These are phyloP conservation scores for Talaromyces marneffei DNA, from an alignment of 2,329 filamentous ascomycete genomes.

Conservation along the genomic window DNA sequence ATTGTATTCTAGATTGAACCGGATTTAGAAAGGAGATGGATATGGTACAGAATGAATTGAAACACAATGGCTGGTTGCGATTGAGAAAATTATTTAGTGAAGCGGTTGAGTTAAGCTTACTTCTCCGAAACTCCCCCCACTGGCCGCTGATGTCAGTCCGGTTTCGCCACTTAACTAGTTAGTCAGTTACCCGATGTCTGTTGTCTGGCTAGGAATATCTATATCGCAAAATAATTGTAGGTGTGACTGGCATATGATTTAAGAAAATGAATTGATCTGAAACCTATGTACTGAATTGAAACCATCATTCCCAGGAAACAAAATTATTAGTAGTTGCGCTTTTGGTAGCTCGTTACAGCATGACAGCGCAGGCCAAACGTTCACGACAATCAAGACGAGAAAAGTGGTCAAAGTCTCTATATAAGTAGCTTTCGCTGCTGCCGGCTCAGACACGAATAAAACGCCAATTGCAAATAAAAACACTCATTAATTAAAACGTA, in stretches of 20 bases:
- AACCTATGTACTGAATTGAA: background rate
- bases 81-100: background rate
- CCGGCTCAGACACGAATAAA: background rate
- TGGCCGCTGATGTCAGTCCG: background rate
- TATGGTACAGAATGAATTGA: background rate
- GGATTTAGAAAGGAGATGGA: background rate
- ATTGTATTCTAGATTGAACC: background rate
- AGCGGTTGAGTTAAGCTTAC: background rate
- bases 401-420: background rate
- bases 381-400: background rate
- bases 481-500: background rate
- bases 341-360: background rate
- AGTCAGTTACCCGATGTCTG: background rate
- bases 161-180: background rate
- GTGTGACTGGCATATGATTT: background rate
- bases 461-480: background rate
- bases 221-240: background rate
- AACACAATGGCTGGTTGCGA: background rate
- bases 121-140: background rate
- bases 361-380: background rate
- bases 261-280: background rate
- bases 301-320: background rate
- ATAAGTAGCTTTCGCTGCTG: background rate
- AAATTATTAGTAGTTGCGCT: background rate
- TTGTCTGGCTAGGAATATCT: too few species aligned